Conservation (phyloP, 257 asterid species). For the Knoxia roxburghii region DNA sequence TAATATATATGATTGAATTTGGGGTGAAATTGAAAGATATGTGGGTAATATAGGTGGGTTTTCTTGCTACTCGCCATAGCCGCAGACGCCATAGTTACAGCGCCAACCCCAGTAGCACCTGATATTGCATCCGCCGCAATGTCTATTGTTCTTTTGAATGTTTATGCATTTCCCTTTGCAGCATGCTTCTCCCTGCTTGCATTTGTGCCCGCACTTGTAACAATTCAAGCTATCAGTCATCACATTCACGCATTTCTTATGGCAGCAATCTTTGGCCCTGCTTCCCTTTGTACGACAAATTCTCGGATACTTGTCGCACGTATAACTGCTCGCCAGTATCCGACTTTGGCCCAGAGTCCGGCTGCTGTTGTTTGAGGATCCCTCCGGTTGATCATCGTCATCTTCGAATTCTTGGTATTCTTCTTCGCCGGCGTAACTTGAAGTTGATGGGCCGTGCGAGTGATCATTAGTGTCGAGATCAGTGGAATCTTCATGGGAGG, state of each 20-base stretch:
- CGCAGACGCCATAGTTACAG: slow-evolving; percentile 29
- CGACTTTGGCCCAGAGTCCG: slow-evolving; percentile 19
- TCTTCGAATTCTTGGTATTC: no score
- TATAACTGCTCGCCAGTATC: slow-evolving; percentile 8
- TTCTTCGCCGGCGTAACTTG: not conserved
- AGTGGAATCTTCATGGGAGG: no score
- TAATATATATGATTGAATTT: no score
- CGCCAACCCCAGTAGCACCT: slow-evolving; percentile 24
- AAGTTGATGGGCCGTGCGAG: not conserved
- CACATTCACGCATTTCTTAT: slow-evolving; percentile 33
- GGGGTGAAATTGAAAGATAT: no score
- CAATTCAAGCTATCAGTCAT: slow-evolving; percentile 26
- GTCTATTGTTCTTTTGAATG: slow-evolving; percentile 21
- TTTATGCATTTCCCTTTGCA: slow-evolving; percentile 27
- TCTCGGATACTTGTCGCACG: slow-evolving; percentile 28
- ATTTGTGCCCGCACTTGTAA: slow-evolving; percentile 27
- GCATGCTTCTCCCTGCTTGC: slow-evolving; percentile 26
- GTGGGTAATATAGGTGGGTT: no score
- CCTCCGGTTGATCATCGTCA: not conserved
- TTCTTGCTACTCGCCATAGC: slow-evolving; percentile 16
- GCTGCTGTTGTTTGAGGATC: not conserved
- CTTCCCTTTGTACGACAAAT: slow-evolving; percentile 28
- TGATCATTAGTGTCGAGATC: not conserved
- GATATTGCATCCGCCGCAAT: slow-evolving; percentile 33
- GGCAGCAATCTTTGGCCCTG: slow-evolving; percentile 32